These are phyloP conservation scores for Arabidopsis lyrata DNA, from an alignment of 441 rosid species.

Conservation along the genomic window DNA sequence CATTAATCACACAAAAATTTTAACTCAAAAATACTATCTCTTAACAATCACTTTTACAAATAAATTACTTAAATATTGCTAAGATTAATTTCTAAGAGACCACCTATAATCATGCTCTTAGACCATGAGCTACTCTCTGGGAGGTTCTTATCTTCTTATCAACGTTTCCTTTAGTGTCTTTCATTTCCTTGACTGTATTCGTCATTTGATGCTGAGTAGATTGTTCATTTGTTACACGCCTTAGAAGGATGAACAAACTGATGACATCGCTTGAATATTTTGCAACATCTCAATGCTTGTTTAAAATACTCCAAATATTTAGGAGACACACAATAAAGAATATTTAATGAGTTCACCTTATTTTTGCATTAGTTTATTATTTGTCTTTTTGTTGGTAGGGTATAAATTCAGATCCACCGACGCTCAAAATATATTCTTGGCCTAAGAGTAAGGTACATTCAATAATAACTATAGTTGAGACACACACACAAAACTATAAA, in stretches of 20 bases:
- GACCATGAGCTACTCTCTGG: slow-evolving; percentile 91
- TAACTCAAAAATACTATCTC: too few relatives aligned
- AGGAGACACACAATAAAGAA: slow-evolving; percentile 3
- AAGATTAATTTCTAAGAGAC: too few relatives aligned
- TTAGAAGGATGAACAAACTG: slow-evolving; percentile 3
- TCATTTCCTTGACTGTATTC: slow-evolving; percentile 3
- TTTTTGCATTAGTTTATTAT: slow-evolving; percentile 2
- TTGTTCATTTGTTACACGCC: background rate
- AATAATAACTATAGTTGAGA: background rate
- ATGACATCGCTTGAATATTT: background rate
- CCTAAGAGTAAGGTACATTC: too few relatives aligned
- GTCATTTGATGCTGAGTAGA: slow-evolving; percentile 7
- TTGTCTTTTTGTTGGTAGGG: slow-evolving; percentile 6
- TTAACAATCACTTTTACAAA: too few relatives aligned
- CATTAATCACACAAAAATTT: too few relatives aligned
- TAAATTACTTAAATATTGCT: too few relatives aligned
- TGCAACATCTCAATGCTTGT: slow-evolving; percentile 1
- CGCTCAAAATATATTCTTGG: background rate
- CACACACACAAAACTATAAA: too few relatives aligned
- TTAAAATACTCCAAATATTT: slow-evolving; percentile 21
- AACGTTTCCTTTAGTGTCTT: slow-evolving; percentile 12
- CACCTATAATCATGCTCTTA: too few relatives aligned
- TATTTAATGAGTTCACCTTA: slow-evolving; percentile 35
- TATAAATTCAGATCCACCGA: slow-evolving; percentile 38
- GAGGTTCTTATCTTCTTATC: slow-evolving; percentile 59